phyloP scores from a whole-genome alignment of 306 rosid species.

The Potentilla sterilis region DNA sequence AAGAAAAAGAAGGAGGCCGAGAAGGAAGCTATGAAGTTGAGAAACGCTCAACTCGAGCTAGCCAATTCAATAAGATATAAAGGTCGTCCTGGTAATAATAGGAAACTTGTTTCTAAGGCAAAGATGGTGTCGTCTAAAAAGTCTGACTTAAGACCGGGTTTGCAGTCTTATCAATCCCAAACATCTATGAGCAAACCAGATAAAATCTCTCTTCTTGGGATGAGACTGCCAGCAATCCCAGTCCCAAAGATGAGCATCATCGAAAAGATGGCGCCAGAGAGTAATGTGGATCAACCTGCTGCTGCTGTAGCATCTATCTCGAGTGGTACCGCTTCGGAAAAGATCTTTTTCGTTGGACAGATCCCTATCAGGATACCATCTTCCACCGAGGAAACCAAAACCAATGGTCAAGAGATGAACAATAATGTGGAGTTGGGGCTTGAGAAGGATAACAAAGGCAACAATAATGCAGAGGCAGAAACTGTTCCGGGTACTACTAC shows the following conservation, averaged over 20 bases:
- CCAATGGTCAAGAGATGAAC: neutral
- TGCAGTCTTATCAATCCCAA: too few relatives aligned
- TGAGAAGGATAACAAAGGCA: too few relatives aligned
- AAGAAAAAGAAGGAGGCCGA: neutral
- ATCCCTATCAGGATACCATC: neutral
- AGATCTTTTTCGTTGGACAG: neutral
- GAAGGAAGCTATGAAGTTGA: neutral
- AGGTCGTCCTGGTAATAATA: neutral
- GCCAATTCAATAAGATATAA: neutral
- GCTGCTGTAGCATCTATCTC: neutral
- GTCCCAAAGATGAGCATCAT: too few relatives aligned
- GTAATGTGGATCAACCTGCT: neutral
- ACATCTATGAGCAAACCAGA: too few relatives aligned
- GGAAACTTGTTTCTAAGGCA: neutral
- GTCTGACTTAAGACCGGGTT: too few relatives aligned
- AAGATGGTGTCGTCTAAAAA: neutral
- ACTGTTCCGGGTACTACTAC: neutral
- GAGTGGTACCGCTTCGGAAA: neutral
- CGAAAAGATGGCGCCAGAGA: neutral
- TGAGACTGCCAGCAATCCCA: neutral
- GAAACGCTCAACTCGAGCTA: neutral
- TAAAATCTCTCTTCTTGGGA: too few relatives aligned
- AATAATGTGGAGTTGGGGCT: neutral
- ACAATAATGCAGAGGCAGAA: neutral
- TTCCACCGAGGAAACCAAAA: neutral